Percentiles rank a stretch among this genome's conserved stretches.
Evolutionary conservation across 441 rosid genomes (phyloP).

Genomic region (Eruca vesicaria): DNA sequence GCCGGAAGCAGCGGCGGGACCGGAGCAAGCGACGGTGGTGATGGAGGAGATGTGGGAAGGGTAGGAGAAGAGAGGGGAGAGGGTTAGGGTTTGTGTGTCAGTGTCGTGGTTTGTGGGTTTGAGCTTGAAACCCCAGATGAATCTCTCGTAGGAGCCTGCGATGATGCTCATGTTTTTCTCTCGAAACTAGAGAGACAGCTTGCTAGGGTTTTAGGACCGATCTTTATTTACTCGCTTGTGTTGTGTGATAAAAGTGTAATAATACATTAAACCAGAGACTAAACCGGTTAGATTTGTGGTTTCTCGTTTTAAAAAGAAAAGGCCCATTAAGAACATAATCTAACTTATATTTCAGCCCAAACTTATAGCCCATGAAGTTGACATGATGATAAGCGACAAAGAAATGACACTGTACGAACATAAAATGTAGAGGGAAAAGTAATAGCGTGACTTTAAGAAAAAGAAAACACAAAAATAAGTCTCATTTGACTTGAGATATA

Average conservation of each 20-base stretch:
- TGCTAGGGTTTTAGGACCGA: conserved; percentile 28
- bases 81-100: conserved; percentile 45
- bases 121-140: conserved; percentile 87
- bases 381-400: not conserved
- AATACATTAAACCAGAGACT: not conserved
- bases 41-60: conserved; percentile 79
- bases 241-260: not conserved
- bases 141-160: conserved; percentile 89
- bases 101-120: conserved; percentile 53
- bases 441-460: too few relatives aligned
- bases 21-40: conserved; percentile 70
- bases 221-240: not conserved
- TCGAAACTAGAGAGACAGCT: too few relatives aligned
- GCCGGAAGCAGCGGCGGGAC: conserved; percentile 83
- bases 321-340: not conserved
- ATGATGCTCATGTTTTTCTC: conserved; percentile 53
- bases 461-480: too few relatives aligned
- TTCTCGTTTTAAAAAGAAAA: not conserved
- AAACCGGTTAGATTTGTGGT: conserved; percentile 3
- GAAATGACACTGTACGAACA: too few relatives aligned
- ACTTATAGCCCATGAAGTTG: not conserved
- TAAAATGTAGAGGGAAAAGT: too few relatives aligned
- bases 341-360: not conserved
- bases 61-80: conserved; percentile 74
- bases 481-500: too few relatives aligned